Evolutionary conservation across 805 yeast genomes (phyloP), one percentile per base, ranked within the genome.

Genomic region (Saccharomycopsis vini): DNA sequence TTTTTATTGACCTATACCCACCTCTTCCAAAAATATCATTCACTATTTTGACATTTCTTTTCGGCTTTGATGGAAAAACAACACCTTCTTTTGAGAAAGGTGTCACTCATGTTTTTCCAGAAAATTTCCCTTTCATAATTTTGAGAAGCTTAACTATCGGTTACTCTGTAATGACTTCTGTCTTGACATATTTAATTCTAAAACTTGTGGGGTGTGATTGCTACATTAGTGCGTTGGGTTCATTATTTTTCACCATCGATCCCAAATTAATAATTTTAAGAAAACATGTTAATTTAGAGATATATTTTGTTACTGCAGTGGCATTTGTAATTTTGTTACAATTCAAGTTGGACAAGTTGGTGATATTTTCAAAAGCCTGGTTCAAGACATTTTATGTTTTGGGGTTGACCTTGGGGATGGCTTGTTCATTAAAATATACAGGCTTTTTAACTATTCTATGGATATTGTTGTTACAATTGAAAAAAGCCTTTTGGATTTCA

Each of bases 1-100:
- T 75, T 57, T 81, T 79, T 60, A 65, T 81, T 53, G 88, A 80
- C 54, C 79, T 79, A 22, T 81, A 81, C 50, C 89, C 90, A 9
- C 89, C 90, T 3, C 62, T 82, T 41, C 79, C 73, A 31, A 77
- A 79, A 52, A 61, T 82, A 60, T 58, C 78, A 10, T 78, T 70
- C 53, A 76, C 75, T 24, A 66, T 71, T 43, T 63, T 79, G 5
- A 79, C 79, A 2, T 60, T 64, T 48, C 31, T 74, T 15, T 67
- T 67, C 29, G 79, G 80, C 3, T 36, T 39, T 19, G 68, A 12
- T 47, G 56, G 34, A 59, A 57, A 43, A 53, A 42, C n/a, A 62
- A 60, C 38, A 46, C 28, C 24, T 16, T 18, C 39, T 4, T 15
- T 9, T 7, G 30, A 37, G 23, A 16, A 19, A 23, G 16, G n/a